Base-by-base conservation (phyloP, 805 yeast genomes). In the Teunomyces funiuensis region DNA sequence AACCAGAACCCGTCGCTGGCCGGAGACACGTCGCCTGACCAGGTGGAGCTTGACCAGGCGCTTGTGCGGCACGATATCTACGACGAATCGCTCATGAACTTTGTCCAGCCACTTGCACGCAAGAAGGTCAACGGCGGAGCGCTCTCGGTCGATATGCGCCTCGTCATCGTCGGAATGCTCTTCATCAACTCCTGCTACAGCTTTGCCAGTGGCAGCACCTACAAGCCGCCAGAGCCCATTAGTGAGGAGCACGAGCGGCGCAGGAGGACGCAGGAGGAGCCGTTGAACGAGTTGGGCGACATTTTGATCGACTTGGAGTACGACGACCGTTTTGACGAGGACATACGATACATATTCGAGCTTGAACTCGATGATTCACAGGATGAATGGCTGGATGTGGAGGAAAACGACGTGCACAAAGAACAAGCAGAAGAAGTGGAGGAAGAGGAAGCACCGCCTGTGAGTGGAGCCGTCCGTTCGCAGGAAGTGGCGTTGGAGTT, bases 271-370 rank as follows among this genome's bases (percentile, higher is more conserved):
- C 58, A 57, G 30, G 37, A 46, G n/a, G 50, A 46, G 11, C 53
- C 53, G 6, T 40, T 59, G 9, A 45, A 58, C 13, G 80, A 76
- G 44, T 73, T 80, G 5, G 76, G 80, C 0, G 80, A 76, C 37
- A 61, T 82, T 9, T 57, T 80, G 43, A 68, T 74, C 10, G 80
- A 78, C 51, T 56, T 81, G 41, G 84, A 79, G 46, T 69, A 70
- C 37, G 80, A 80, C 41, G 90, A 83, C 56, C 66, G 78, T 40
- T 80, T 78, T 47, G 90, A 83, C 57, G 88, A 82, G 49, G 89
- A 83, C 60, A 74, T 75, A 19, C 63, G 73, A 41, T 81, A 81
- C 50, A 77, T 81, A 52, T 79, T 79, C 53, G 83, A 79, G 33
- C 73, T 70, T 49, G 85, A 79, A 49, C 73, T 62, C 40, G 77